Evolutionary conservation across 306 rosid genomes (phyloP).

Genomic region (Fagus sylvatica): DNA sequence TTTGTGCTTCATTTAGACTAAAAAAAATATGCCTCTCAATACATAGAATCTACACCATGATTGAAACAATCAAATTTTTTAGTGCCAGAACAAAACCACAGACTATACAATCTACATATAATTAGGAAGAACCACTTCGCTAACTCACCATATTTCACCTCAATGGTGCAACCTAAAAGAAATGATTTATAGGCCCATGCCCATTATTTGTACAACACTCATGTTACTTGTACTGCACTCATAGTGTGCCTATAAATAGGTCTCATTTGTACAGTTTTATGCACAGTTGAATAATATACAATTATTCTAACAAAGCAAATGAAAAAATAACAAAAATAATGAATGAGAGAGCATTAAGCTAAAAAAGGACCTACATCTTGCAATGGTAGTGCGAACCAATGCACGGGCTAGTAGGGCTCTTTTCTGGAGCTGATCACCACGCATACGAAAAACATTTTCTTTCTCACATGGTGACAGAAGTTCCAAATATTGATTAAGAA

Average conservation of each 20-base stretch:
- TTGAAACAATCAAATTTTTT: neutral
- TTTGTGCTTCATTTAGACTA: neutral
- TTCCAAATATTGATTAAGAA: constrained; percentile 59
- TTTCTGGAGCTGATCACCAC: constrained; percentile 59
- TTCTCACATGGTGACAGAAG: constrained; percentile 74
- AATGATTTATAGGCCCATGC: neutral
- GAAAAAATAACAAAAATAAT: constrained; percentile 9
- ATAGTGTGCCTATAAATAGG: too few species aligned
- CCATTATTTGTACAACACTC: too few species aligned
- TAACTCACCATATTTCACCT: neutral
- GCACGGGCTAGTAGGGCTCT: constrained; percentile 73
- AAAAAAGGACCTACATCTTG: constrained; percentile 70
- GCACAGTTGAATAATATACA: too few species aligned
- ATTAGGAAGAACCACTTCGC: neutral
- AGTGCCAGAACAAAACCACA: neutral
- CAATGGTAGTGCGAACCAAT: constrained; percentile 79
- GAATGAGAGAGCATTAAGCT: constrained; percentile 1
- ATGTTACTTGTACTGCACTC: too few species aligned
- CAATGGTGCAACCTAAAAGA: neutral
- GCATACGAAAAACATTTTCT: constrained; percentile 49
- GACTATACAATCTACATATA: neutral
- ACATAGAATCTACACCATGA: neutral
- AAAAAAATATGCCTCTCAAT: neutral
- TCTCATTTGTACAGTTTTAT: too few species aligned
- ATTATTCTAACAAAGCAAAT: neutral